A percentile compares a stretch with the other conserved stretches of the same genome.
Evolutionary conservation across 2,329 filamentous ascomycete species (phyloP).

Genomic region (Fulvia fulva): DNA sequence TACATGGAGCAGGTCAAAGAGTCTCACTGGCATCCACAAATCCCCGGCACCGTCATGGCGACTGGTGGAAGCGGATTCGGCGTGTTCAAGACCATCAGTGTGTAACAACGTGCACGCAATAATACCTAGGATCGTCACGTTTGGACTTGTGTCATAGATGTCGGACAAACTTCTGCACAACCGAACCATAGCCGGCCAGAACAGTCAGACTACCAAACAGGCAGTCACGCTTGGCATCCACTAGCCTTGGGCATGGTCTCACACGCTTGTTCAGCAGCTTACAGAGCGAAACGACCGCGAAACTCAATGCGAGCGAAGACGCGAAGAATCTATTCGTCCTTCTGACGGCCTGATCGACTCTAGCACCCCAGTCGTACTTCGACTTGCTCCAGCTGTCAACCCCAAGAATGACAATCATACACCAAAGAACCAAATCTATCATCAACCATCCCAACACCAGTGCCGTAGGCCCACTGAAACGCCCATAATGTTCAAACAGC

Average conservation of each 20-base stretch:
- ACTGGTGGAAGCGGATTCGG: slow-evolving; percentile 83
- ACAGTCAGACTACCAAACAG: neutral
- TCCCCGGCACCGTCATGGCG: slow-evolving; percentile 81
- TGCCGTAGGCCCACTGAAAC: too few species aligned
- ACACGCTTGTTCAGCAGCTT: neutral
- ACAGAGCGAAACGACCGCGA: neutral
- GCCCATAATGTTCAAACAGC: neutral
- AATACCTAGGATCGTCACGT: neutral
- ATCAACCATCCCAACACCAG: neutral
- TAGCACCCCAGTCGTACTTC: too few species aligned
- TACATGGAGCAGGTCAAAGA: slow-evolving; percentile 95
- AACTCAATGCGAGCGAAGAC: neutral
- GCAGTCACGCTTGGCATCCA: neutral
- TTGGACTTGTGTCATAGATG: neutral
- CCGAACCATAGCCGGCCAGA: neutral
- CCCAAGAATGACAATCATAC: neutral
- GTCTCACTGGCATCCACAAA: slow-evolving; percentile 95
- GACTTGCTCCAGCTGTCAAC: neutral
- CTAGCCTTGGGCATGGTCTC: neutral
- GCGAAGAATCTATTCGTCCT: neutral
- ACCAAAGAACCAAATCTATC: neutral
- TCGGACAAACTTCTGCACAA: neutral
- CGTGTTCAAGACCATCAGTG: slow-evolving; percentile 41
- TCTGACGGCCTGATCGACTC: neutral
- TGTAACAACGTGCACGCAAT: slow-evolving; percentile 20